Evolutionary conservation across 306 rosid species (phyloP).

Genomic region (Medicago arabica): DNA sequence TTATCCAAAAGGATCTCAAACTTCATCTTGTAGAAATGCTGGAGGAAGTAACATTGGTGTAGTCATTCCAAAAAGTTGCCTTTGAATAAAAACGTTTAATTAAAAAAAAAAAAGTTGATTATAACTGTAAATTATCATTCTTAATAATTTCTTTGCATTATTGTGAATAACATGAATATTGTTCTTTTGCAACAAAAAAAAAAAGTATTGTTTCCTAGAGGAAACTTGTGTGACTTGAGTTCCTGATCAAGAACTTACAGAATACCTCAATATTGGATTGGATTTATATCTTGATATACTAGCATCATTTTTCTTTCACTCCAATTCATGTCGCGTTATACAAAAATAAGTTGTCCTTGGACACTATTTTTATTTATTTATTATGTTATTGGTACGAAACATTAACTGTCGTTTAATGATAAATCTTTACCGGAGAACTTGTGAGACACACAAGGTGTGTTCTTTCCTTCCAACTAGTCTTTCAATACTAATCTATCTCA

Average conservation of each 20-base stretch:
- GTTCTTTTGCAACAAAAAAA: not conserved
- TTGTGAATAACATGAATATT: not conserved
- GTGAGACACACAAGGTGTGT: too few species aligned
- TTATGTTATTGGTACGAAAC: too few species aligned
- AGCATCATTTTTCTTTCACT: not conserved
- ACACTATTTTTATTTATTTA: too few species aligned
- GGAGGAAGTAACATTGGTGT: conserved; percentile 45
- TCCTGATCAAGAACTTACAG: not conserved
- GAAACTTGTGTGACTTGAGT: not conserved
- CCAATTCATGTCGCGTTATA: not conserved
- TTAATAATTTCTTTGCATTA: not conserved
- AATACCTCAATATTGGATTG: too few species aligned
- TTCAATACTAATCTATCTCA: too few species aligned
- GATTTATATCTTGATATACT: not conserved
- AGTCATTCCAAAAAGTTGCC: conserved; percentile 59
- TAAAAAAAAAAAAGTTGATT: not conserved
- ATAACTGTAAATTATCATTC: not conserved
- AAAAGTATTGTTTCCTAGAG: not conserved
- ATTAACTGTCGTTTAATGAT: too few species aligned
- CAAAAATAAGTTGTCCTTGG: not conserved
- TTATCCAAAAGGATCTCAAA: conserved; percentile 31
- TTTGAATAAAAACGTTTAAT: conserved; percentile 8
- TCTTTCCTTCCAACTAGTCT: too few species aligned
- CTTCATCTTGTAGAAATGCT: conserved; percentile 55
- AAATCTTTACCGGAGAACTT: too few species aligned